Evolutionary conservation across 768 basidiomycete genomes (phyloP).

Genomic region (Dioszegia crocea): DNA sequence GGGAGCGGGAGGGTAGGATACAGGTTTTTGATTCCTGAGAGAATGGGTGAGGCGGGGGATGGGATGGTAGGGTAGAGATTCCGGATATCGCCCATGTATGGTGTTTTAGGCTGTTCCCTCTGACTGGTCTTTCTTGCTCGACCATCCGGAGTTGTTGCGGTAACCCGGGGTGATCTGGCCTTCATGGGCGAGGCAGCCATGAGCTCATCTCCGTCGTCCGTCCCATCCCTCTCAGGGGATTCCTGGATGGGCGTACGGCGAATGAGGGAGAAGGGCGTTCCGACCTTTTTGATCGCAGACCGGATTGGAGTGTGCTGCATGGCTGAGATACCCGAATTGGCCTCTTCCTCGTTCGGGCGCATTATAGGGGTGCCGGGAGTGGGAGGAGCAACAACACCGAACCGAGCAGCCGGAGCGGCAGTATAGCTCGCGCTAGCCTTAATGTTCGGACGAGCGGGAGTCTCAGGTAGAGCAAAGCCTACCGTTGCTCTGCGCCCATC

Average conservation of each 20-base stretch:
- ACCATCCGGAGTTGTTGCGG: too few species aligned
- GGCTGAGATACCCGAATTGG: neutral
- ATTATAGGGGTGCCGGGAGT: conserved; percentile 8
- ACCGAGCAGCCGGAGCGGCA: conserved; percentile 3
- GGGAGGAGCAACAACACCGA: conserved; percentile 2
- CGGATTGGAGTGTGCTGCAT: neutral
- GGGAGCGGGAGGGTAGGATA: conserved; percentile 14
- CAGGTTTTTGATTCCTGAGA: conserved; percentile 32
- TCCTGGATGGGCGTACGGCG: conserved; percentile 6
- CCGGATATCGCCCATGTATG: conserved; percentile 27
- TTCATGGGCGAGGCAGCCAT: too few species aligned
- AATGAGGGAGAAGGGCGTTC: neutral
- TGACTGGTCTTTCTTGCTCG: neutral
- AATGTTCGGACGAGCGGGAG: conserved; percentile 19
- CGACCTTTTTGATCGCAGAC: neutral
- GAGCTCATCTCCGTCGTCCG: too few species aligned
- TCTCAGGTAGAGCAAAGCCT: conserved; percentile 34
- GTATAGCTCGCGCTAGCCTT: conserved; percentile 15
- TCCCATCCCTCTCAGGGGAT: too few species aligned
- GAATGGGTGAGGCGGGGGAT: conserved; percentile 29
- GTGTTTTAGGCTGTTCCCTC: conserved; percentile 33
- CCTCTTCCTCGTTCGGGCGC: neutral
- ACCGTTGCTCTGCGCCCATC: conserved; percentile 32
- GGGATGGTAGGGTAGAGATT: conserved; percentile 21
- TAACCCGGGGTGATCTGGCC: too few species aligned